Percentiles rank a stretch among this genome's conserved stretches.
Evolutionary conservation across 495 filamentous ascomycete species (phyloP).

Genomic region (Penicillium steckii): DNA sequence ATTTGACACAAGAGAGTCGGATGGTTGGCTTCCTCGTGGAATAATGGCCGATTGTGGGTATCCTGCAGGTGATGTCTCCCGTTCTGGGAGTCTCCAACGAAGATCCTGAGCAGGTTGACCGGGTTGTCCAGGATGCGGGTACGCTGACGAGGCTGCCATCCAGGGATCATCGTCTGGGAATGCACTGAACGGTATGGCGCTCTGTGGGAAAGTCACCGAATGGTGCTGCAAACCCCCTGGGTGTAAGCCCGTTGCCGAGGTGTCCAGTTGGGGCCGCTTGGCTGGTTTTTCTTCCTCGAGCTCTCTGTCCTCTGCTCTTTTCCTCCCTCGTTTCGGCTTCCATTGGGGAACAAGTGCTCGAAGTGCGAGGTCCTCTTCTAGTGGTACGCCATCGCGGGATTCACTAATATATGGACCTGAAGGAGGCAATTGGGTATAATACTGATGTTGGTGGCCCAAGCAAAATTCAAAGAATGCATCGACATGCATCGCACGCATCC

Average conservation of each 20-base stretch:
- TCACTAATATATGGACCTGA: slow-evolving; percentile 58
- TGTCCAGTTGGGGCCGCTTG: slow-evolving; percentile 67
- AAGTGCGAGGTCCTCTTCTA: slow-evolving; percentile 91
- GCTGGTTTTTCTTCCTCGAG: slow-evolving; percentile 51
- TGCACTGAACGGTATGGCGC: slow-evolving; percentile 60
- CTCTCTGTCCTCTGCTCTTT: slow-evolving; percentile 77
- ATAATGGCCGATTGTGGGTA: slow-evolving; percentile 84
- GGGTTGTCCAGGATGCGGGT: slow-evolving; percentile 21
- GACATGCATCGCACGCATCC: slow-evolving; percentile 98
- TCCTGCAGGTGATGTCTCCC: slow-evolving; percentile 59
- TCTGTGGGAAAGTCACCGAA: slow-evolving; percentile 52
- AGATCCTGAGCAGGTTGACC: slow-evolving; percentile 41
- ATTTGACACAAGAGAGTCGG: slow-evolving; percentile 46
- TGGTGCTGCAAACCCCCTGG: slow-evolving; percentile 49
- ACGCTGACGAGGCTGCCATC: slow-evolving; percentile 48
- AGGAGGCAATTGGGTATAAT: slow-evolving; percentile 80
- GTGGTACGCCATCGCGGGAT: slow-evolving; percentile 78
- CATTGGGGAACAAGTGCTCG: slow-evolving; percentile 87
- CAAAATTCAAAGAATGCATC: slow-evolving; percentile 96
- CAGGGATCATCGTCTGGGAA: slow-evolving; percentile 61
- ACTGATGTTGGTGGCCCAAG: slow-evolving; percentile 72
- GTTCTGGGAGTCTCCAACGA: slow-evolving; percentile 46
- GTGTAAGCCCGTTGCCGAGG: slow-evolving; percentile 60
- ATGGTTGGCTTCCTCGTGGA: slow-evolving; percentile 52
- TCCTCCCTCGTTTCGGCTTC: slow-evolving; percentile 83